phyloP scores from a whole-genome alignment of 2,329 filamentous ascomycete genomes.

The Aspergillus ruber region DNA sequence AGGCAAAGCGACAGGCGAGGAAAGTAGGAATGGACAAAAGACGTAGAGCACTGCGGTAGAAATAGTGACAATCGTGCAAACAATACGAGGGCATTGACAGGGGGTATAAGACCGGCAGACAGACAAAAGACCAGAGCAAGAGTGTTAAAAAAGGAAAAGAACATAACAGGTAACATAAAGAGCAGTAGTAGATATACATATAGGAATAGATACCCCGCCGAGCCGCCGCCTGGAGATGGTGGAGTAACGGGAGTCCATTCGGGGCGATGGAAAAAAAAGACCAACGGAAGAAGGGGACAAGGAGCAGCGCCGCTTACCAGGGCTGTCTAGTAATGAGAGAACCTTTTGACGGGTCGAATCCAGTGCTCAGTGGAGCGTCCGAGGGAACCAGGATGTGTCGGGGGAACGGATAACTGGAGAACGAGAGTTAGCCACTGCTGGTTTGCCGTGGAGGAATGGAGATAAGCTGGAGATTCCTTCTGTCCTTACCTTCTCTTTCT shows the following conservation, averaged over 20 bases:
- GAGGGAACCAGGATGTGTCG: slow-evolving; percentile 14
- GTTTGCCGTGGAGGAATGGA: background rate
- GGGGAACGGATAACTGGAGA: slow-evolving; percentile 27
- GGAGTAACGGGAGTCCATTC: slow-evolving; percentile 8
- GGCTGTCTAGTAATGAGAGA: background rate
- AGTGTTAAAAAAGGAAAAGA: background rate
- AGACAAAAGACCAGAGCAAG: background rate
- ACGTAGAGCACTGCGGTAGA: slow-evolving; percentile 83
- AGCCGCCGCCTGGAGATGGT: slow-evolving; percentile 6
- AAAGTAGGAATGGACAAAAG: slow-evolving; percentile 74
- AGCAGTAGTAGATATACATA: slow-evolving; percentile 2
- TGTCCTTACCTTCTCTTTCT: background rate
- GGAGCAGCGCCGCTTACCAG: slow-evolving; percentile 1
- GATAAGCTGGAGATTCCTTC: background rate
- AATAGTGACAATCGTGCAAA: slow-evolving; percentile 84
- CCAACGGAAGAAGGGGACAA: slow-evolving; percentile 18
- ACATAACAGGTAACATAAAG: background rate
- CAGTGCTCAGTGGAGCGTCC: background rate
- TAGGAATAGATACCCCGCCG: slow-evolving; percentile 4
- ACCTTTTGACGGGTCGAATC: background rate
- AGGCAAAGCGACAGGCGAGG: slow-evolving; percentile 69
- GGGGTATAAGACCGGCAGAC: background rate
- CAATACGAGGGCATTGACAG: slow-evolving; percentile 68
- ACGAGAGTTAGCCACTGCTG: slow-evolving; percentile 5
- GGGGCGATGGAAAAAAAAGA: slow-evolving; percentile 15